phyloP scores from a whole-genome alignment of 768 basidiomycete species.

The Agaricus blazei region DNA sequence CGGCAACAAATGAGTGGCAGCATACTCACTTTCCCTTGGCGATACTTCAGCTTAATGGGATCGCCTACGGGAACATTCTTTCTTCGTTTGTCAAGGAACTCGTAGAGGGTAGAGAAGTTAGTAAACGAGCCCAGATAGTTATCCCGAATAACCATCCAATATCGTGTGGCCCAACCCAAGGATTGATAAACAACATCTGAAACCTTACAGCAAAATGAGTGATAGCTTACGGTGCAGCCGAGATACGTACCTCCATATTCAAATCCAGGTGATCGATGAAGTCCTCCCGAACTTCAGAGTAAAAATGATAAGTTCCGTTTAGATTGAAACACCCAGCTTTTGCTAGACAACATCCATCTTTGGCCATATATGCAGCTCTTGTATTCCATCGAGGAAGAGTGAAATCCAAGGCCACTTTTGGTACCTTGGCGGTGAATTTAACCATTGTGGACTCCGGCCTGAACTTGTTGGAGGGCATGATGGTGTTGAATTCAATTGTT shows the following conservation, averaged over 20 bases:
- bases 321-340: conserved; percentile 51
- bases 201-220: conserved; percentile 29
- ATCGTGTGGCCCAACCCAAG: conserved; percentile 85
- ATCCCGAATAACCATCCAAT: conserved; percentile 84
- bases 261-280: conserved; percentile 77
- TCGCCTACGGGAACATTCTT: conserved; percentile 66
- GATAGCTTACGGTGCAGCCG: neutral
- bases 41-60: conserved; percentile 74
- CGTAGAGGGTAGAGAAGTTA: conserved; percentile 82
- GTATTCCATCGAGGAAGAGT: conserved; percentile 90
- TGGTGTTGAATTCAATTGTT: conserved; percentile 41
- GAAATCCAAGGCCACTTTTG: conserved; percentile 53
- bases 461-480: conserved; percentile 68
- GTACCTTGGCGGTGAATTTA: conserved; percentile 56
- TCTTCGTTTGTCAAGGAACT: conserved; percentile 72
- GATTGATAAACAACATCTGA: conserved; percentile 57
- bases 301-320: conserved; percentile 72
- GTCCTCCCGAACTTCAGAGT: conserved; percentile 57
- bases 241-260: conserved; percentile 48
- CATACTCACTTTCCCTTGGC: conserved; percentile 62
- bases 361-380: conserved; percentile 60
- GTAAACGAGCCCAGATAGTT: conserved; percentile 96
- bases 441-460: conserved; percentile 65
- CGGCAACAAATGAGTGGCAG: neutral
- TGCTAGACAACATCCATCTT: conserved; percentile 57